phyloP scores from a whole-genome alignment of 257 asterid species.

The Solanum sejunctum region DNA sequence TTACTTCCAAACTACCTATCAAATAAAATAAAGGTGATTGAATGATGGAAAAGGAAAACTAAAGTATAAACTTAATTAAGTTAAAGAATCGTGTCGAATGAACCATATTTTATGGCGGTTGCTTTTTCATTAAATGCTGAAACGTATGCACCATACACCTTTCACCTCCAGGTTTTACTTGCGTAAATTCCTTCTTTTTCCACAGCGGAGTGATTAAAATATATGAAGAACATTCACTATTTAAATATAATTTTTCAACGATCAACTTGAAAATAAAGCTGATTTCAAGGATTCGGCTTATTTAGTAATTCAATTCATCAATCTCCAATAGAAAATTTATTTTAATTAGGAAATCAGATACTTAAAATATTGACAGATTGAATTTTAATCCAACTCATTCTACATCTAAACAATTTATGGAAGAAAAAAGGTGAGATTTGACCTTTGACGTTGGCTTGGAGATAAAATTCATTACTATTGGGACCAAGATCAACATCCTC shows the following conservation, averaged over 20 bases:
- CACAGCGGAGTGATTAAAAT: not conserved
- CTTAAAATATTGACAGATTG: not conserved
- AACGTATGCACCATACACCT: not conserved
- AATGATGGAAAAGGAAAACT: not conserved
- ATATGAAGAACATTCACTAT: too few relatives aligned
- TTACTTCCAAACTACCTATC: not conserved
- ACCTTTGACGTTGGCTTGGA: conserved; percentile 80
- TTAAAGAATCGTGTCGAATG: not conserved
- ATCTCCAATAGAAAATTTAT: not conserved
- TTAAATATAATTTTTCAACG: too few relatives aligned
- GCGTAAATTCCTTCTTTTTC: not conserved
- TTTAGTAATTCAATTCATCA: not conserved
- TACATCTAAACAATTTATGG: too few relatives aligned
- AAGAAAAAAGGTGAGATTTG: not conserved
- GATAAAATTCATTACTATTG: conserved; percentile 44
- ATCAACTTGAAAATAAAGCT: not conserved
- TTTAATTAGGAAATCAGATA: not conserved
- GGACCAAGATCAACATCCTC: conserved; percentile 65
- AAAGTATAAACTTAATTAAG: not conserved
- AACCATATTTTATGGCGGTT: not conserved
- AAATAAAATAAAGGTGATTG: not conserved
- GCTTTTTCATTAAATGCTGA: not conserved
- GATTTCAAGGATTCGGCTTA: not conserved
- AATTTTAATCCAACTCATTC: not conserved
- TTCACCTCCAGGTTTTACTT: not conserved